Evolutionary conservation across 2,329 filamentous ascomycete genomes (phyloP), one percentile per base, ranked within the genome.

Genomic region (Sporothrix curviconia): DNA sequence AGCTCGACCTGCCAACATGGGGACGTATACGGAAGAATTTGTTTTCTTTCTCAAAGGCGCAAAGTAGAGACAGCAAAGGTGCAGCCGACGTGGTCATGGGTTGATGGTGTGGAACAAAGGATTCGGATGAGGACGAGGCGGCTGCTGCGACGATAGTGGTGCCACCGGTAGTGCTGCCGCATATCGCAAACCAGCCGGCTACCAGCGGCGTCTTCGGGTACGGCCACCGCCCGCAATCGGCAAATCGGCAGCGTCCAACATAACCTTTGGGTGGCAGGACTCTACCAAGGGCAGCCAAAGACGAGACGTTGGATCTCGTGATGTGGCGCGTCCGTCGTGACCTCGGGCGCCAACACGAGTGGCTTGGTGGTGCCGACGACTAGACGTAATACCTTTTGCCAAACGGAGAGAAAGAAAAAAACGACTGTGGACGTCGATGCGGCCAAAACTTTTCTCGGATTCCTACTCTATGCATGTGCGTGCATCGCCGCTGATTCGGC

Each of bases 11-110:
- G 1, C 85, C 86, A 0, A 82, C 77, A 3, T 90, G 86, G 85
- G 83, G n/a, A n/a, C 84, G 1, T 88, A 87, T 60, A 81, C 81
- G 0, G 86, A 89, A 66, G 81, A 85, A n/a, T n/a, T n/a, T n/a
- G n/a, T n/a, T 36, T 63, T 84, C 15, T 78, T 83, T 61, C 64
- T 43, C 15, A 46, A 44, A 22, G 19, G 14, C 17, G 3, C 17
- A 7, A n/a, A 30, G 19, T 3, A 54, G 34, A 15, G 55, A 42
- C 9, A 22, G 4, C 19, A 36, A 12, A 14, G 52, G 55, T 24
- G 17, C 40, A 6, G 46, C 22, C n/a, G 44, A 49, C n/a, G n/a
- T n/a, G 1, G 47, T 32, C 58, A 49, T 56, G 7, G 66, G 64
- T 68, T 4, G 60, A 64, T 17, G 56, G 57, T 11, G 61, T 69